Conservation (phyloP, 148 eudicot genomes). For the Rhododendron williamsianum region DNA sequence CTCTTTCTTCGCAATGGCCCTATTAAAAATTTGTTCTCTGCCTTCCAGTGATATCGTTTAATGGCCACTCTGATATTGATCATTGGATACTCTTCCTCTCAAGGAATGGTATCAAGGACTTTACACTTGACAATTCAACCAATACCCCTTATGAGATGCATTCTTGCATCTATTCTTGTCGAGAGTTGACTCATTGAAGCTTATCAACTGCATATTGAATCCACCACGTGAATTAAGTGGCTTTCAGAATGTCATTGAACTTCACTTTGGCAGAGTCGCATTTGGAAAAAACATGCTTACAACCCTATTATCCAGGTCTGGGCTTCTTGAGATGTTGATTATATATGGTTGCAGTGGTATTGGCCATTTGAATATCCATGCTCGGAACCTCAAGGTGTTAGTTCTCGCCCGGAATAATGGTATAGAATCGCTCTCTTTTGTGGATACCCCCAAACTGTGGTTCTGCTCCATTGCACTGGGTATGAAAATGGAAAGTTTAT, state of each 20-base stretch:
- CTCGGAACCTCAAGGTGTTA: not conserved
- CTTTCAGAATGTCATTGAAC: not conserved
- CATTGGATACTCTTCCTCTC: not conserved
- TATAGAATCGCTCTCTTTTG: not conserved
- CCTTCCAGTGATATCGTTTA: not conserved
- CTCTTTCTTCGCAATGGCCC: not conserved
- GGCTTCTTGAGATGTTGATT: not conserved
- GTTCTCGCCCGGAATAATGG: accelerated
- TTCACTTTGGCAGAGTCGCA: not conserved
- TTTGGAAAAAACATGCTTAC: not conserved
- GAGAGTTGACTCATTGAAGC: not conserved
- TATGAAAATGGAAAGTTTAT: not conserved
- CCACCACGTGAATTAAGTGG: not conserved
- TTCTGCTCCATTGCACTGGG: not conserved
- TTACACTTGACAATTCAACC: not conserved
- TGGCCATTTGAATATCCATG: not conserved
- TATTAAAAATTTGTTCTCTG: not conserved
- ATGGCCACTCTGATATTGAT: not conserved
- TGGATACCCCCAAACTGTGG: not conserved
- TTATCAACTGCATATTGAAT: not conserved
- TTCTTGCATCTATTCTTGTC: slow-evolving; percentile 8
- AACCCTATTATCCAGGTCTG: not conserved
- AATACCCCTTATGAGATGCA: not conserved
- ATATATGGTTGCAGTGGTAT: not conserved
- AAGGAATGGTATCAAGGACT: slow-evolving; percentile 1